Conservation (phyloP, 352 stramenopile genomes). For the Phytophthora citrophthora region DNA sequence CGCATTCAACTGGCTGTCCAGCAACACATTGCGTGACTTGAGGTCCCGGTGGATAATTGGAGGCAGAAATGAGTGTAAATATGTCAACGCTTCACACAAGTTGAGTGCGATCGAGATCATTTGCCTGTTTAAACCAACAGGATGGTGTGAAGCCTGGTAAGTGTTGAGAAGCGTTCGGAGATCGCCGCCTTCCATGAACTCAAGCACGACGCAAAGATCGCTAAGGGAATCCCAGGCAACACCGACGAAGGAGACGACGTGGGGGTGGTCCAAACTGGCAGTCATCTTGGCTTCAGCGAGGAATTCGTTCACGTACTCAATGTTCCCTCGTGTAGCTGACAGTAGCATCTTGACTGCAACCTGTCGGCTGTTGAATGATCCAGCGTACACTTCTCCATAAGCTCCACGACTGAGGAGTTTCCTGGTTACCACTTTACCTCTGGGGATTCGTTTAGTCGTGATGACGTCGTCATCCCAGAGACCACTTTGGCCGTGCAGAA, state of each 20-base stretch:
- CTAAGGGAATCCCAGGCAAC: constrained; percentile 44
- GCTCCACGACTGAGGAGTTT: constrained; percentile 41
- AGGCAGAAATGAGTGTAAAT: constrained; percentile 23
- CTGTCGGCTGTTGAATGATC: constrained; percentile 29
- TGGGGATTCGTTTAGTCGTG: constrained; percentile 36
- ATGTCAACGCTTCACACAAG: constrained; percentile 35
- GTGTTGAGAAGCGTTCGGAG: constrained; percentile 39
- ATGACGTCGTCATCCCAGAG: constrained; percentile 45
- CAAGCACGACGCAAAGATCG: constrained; percentile 45
- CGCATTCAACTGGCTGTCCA: constrained; percentile 46
- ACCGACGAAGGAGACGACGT: constrained; percentile 47
- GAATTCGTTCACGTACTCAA: constrained; percentile 39
- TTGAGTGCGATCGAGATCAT: constrained; percentile 37
- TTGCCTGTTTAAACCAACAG: constrained; percentile 23
- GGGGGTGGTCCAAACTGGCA: constrained; percentile 33
- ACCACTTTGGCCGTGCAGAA: constrained; percentile 12
- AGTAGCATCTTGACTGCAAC: constrained; percentile 54
- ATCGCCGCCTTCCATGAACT: constrained; percentile 54
- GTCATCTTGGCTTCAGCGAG: constrained; percentile 48
- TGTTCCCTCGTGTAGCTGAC: constrained; percentile 26
- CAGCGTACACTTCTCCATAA: constrained; percentile 50
- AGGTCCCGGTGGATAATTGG: constrained; percentile 51
- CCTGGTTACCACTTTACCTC: constrained; percentile 30
- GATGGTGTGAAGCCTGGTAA: constrained; percentile 3
- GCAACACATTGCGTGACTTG: constrained; percentile 35